phyloP scores from a whole-genome alignment of 441 rosid species.

The Jatropha podagrica region DNA sequence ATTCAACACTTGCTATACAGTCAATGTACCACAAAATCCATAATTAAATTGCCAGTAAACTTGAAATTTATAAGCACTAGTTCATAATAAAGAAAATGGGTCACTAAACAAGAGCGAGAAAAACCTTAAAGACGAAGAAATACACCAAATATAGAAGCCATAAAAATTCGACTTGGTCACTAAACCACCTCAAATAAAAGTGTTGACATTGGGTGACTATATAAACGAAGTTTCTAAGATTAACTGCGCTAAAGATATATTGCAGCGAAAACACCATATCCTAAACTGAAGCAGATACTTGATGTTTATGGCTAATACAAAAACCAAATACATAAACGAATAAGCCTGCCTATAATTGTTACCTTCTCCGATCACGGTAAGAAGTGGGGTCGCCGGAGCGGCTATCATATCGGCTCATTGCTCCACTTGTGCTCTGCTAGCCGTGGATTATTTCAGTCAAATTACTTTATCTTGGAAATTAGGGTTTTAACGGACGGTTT shows the following conservation, averaged over 20 bases:
- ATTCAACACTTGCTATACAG: not conserved
- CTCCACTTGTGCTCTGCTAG: not conserved
- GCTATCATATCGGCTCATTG: constrained; percentile 92
- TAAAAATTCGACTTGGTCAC: not conserved
- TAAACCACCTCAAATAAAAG: not conserved
- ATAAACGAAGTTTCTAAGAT: too few relatives aligned
- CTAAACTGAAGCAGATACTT: not conserved
- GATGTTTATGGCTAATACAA: not conserved
- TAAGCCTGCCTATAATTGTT: constrained; percentile 2
- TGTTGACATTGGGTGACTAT: too few relatives aligned
- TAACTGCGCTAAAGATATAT: too few relatives aligned
- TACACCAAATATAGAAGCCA: not conserved
- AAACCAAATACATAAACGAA: not conserved
- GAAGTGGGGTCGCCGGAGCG: constrained; percentile 84
- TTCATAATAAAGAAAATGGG: not conserved
- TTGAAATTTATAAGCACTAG: not conserved
- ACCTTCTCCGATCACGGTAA: constrained; percentile 92
- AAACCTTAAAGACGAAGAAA: not conserved
- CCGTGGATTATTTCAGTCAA: not conserved
- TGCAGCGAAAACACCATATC: not conserved
- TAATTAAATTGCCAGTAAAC: not conserved
- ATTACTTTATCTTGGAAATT: not conserved
- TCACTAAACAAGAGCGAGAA: not conserved
- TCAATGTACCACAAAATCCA: not conserved
- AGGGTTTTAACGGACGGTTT: constrained; percentile 5